Conservation (phyloP, 2,329 filamentous ascomycete genomes). For the Davidsoniella eucalypti region DNA sequence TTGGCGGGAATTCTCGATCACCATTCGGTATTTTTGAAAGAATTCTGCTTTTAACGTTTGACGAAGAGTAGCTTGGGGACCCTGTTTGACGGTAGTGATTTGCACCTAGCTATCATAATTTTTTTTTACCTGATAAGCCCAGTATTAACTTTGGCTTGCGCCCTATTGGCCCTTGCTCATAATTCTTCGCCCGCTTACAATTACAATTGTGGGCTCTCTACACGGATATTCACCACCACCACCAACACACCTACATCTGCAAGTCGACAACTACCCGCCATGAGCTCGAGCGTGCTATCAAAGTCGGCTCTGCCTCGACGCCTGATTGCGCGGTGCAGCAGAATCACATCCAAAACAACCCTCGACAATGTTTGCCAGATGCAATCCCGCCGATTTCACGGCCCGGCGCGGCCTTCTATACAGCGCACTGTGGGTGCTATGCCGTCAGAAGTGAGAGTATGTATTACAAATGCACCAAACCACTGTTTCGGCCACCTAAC, state of each 20-base stretch:
- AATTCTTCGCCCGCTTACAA: neutral
- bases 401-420: constrained; percentile 1
- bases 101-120: neutral
- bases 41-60: no score
- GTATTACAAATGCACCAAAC: constrained; percentile 2
- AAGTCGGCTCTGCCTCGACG: constrained; percentile 31
- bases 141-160: neutral
- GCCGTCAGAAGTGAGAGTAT: constrained; percentile 1
- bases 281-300: constrained; percentile 32
- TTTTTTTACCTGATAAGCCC: neutral
- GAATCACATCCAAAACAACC: constrained; percentile 23
- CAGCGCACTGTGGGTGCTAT: constrained; percentile 2
- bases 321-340: constrained; percentile 27
- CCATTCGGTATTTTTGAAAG: neutral
- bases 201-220: neutral
- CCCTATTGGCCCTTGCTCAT: neutral
- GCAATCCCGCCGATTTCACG: constrained; percentile 20
- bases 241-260: neutral
- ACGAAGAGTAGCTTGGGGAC: neutral
- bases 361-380: constrained; percentile 24
- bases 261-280: constrained; percentile 17
- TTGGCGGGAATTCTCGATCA: no score
- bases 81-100: neutral
- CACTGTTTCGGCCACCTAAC: neutral
- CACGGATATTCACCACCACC: constrained; percentile 4